Evolutionary conservation across 768 basidiomycete species (phyloP).

Genomic region (Coprinopsis strossmayeri): DNA sequence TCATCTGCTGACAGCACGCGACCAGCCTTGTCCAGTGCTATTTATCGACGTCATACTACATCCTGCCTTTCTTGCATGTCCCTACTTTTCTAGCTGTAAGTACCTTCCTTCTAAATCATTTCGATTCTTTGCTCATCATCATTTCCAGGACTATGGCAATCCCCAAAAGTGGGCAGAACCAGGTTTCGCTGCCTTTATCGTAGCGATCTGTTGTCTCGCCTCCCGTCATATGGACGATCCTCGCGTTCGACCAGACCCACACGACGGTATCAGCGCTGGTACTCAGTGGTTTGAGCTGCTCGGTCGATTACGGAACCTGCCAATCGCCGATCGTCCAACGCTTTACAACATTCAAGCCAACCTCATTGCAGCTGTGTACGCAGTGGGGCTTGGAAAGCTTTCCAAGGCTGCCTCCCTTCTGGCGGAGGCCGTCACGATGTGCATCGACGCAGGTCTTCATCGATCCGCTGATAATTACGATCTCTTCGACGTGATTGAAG

Average conservation of each 20-base stretch:
- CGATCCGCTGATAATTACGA: constrained; percentile 82
- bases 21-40: constrained; percentile 73
- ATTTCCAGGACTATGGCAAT: constrained; percentile 77
- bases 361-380: constrained; percentile 88
- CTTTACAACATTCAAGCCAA: constrained; percentile 89
- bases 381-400: constrained; percentile 83
- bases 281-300: constrained; percentile 91
- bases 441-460: constrained; percentile 84
- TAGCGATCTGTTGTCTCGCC: constrained; percentile 86
- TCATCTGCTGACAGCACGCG: constrained; percentile 12
- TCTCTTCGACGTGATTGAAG: constrained; percentile 84
- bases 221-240: constrained; percentile 92
- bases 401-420: constrained; percentile 83
- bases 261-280: constrained; percentile 82
- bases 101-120: constrained; percentile 12
- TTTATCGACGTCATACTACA: constrained; percentile 88
- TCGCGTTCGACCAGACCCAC: constrained; percentile 76
- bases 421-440: constrained; percentile 83
- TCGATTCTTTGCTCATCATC: constrained; percentile 1
- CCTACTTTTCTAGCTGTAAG: constrained; percentile 77
- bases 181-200: constrained; percentile 90
- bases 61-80: constrained; percentile 89
- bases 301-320: constrained; percentile 78
- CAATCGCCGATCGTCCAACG: constrained; percentile 83
- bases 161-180: constrained; percentile 95